A percentile compares a stretch with the other conserved stretches of the same genome.
These are phyloP conservation scores for Plasmodium cynomolgi DNA, from an alignment of 169 alveolate species.

Conservation along the genomic window DNA sequence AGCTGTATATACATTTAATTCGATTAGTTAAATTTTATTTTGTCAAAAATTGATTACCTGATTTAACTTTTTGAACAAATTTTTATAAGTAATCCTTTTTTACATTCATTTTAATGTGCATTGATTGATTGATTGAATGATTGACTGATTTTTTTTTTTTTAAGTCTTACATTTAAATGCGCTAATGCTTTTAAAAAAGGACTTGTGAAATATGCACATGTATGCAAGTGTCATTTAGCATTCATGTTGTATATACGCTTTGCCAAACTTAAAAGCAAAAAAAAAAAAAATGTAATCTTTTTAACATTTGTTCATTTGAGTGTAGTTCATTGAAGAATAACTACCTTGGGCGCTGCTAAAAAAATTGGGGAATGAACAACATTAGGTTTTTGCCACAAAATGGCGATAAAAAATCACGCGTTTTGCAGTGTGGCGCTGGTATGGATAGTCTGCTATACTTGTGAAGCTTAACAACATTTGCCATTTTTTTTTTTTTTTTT, in stretches of 20 bases:
- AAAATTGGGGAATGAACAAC: neutral
- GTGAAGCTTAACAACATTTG: neutral
- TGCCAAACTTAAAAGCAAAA: neutral
- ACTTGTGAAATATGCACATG: neutral
- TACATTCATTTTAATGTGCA: neutral
- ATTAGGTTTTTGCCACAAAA: neutral
- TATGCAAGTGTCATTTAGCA: neutral
- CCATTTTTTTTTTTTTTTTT: neutral
- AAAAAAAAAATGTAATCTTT: neutral
- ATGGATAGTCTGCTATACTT: neutral
- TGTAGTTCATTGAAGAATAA: neutral
- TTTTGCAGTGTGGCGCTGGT: neutral
- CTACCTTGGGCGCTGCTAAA: neutral
- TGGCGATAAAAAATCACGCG: neutral
- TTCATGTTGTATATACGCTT: neutral
- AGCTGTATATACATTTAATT: neutral
- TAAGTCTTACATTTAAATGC: neutral
- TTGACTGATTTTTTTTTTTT: neutral
- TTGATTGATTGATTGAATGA: neutral
- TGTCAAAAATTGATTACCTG: too few relatives aligned
- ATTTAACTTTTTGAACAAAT: neutral
- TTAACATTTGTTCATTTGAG: neutral
- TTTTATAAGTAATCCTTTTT: too few relatives aligned
- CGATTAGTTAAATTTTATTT: neutral
- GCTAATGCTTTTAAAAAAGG: neutral